Base-by-base conservation (phyloP, 129 eudicot genomes). In the Solidago caesia region DNA sequence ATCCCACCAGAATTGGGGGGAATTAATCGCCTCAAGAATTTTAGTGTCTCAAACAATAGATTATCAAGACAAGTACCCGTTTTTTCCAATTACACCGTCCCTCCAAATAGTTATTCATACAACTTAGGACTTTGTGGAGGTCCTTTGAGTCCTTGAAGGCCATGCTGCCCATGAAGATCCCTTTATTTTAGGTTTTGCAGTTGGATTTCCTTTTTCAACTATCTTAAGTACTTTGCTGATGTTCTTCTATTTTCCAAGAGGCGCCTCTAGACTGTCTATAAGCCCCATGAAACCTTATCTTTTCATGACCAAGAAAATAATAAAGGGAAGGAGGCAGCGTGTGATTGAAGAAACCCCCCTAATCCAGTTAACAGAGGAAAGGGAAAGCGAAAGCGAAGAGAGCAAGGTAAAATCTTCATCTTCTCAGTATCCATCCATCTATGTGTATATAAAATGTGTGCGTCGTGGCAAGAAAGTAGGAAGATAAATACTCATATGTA, bases 161-260 rank as follows among this genome's bases (percentile, higher is more conserved):
- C 42, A 10, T 21, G 21, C 21, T 21, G 21, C 21, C 21, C 21
- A 21, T 21, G 21, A 21, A 62, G 78, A 83, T 43, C 7, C 63
- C 27, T 55, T 82, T 76, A 43, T 74, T 62, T 71, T 67, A 10
- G 82, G 78, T 66, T 83, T 73, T 29, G 33, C 49, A 14, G 73
- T 57, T 39, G 77, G 67, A 42, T 44, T 58, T 33, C 9, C 63
- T 42, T 42, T 21, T 21, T 0, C 44, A 77, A 73, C 82, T 6
- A 52, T 67, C 42, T 29, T 79, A 60, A 64, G 52, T 27, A 27
- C 52, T 65, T 8, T 69, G 71, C 33, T 81, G 66, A 72, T 82
- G 79, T 80, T 79, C 60, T 76, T 21, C 14, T 62, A n/a, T 57
- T 45, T 27, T n/a, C 79, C 78, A 33, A 33, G 39, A 33, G 39